phyloP scores from a whole-genome alignment of 805 yeast genomes.

The Candida xiaguanensis region DNA sequence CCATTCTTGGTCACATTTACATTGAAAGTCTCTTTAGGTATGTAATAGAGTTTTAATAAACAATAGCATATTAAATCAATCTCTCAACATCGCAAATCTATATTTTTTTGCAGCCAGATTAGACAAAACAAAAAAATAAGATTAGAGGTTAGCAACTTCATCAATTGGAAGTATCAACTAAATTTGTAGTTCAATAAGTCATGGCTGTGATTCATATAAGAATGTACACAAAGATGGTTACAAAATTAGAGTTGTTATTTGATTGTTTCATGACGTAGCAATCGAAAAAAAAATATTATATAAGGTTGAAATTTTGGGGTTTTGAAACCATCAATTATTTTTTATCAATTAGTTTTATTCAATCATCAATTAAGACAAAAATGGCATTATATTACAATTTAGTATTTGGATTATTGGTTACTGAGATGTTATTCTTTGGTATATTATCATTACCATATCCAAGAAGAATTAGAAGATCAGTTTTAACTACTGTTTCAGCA shows the following conservation, averaged over 20 bases:
- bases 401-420: conserved; percentile 71
- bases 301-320: not conserved
- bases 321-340: not conserved
- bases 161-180: too few species aligned
- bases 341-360: not conserved
- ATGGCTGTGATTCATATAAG: too few species aligned
- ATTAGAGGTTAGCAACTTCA: too few species aligned
- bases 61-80: not conserved
- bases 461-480: conserved; percentile 61
- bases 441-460: conserved; percentile 86
- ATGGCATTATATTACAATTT: conserved; percentile 45
- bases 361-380: not conserved
- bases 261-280: not conserved
- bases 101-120: not conserved
- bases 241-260: too few species aligned
- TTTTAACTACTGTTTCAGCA: conserved; percentile 57
- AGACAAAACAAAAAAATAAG: not conserved
- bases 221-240: not conserved
- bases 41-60: conserved; percentile 13
- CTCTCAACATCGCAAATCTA: too few species aligned
- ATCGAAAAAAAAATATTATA: not conserved
- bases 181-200: too few species aligned
- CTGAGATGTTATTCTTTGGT: conserved; percentile 77
- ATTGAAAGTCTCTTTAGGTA: conserved; percentile 46
- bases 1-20: conserved; percentile 76